Evolutionary conservation across 2,329 filamentous ascomycete species (phyloP), one percentile per base, ranked within the genome.

Genomic region (Colletotrichum cereale): DNA sequence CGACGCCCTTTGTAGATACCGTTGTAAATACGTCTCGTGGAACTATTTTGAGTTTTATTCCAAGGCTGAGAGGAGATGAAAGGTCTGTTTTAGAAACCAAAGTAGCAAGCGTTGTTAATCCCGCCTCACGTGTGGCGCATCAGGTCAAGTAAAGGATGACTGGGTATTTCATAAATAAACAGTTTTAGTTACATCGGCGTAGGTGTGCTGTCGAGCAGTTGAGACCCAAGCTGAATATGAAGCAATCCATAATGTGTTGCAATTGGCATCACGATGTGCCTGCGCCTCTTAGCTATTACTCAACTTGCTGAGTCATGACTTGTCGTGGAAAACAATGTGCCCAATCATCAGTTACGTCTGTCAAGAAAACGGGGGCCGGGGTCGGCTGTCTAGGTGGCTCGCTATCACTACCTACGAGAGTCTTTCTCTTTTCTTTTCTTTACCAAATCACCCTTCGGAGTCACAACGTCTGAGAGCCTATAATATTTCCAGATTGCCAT

Each of bases 61-160:
- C 2, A n/a, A 8, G 11, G 2, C 6, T 2, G 26, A 11, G 11
- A 16, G n/a, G 3, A 14, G 4, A 4, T 34, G 1, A 12, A 5
- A n/a, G 5, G 3, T 11, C 18, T 14, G 2, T 12, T 18, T 34
- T 34, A 1, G 10, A 34, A 10, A 3, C n/a, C 14, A 0, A 10
- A 55, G 11, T 12, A 34, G 29, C 29, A 34, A 55, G 50, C 50
- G 18, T 55, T 34, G 18, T 21, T 18, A n/a, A 7, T n/a, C 16
- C 14, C 10, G n/a, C 29, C 18, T 31, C 14, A 18, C 21, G 5
- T 8, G 6, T 18, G 4, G 2, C 12, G 24, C 5, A 29, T 14
- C 48, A 4, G 4, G 12, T 18, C 48, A 10, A 8, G 2, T 18
- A 14, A 29, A 18, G 12, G 12, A 50, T 3, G 12, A 29, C 29